Evolutionary conservation across 2,329 filamentous ascomycete species (phyloP).

Genomic region (Aspergillus neoniger): DNA sequence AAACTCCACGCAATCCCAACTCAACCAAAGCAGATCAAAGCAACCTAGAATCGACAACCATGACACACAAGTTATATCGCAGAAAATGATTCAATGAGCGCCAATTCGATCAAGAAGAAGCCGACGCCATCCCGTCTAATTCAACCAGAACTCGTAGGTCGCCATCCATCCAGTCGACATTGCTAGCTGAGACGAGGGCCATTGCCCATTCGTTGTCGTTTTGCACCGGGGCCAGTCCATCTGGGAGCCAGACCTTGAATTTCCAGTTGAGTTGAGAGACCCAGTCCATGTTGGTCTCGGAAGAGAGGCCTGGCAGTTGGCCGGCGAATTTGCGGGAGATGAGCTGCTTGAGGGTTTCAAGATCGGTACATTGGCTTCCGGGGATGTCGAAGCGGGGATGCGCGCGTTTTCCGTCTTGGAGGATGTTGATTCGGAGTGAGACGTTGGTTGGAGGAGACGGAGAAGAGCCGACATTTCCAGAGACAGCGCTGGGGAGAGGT

Average conservation of each 20-base stretch:
- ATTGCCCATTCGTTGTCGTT: conserved; percentile 49
- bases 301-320: conserved; percentile 32
- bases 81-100: not conserved
- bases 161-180: conserved; percentile 51
- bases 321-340: conserved; percentile 35
- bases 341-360: conserved; percentile 34
- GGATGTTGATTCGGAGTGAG: conserved; percentile 41
- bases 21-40: not conserved
- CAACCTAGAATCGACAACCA: not conserved
- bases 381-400: conserved; percentile 40
- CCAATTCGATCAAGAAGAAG: too few species aligned
- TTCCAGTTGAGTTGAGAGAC: conserved; percentile 30
- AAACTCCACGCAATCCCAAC: not conserved
- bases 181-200: conserved; percentile 44
- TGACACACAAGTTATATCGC: not conserved
- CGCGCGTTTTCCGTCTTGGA: conserved; percentile 43
- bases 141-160: conserved; percentile 48
- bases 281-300: conserved; percentile 25
- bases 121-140: conserved; percentile 21
- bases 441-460: conserved; percentile 23
- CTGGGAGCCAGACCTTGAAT: conserved; percentile 45
- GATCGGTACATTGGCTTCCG: conserved; percentile 37
- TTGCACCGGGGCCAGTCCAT: conserved; percentile 42
- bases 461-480: conserved; percentile 9
- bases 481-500: conserved; percentile 13